Evolutionary conservation across 164 flowering plant species (phyloP).

Genomic region (Chloranthus sessilifolius): DNA sequence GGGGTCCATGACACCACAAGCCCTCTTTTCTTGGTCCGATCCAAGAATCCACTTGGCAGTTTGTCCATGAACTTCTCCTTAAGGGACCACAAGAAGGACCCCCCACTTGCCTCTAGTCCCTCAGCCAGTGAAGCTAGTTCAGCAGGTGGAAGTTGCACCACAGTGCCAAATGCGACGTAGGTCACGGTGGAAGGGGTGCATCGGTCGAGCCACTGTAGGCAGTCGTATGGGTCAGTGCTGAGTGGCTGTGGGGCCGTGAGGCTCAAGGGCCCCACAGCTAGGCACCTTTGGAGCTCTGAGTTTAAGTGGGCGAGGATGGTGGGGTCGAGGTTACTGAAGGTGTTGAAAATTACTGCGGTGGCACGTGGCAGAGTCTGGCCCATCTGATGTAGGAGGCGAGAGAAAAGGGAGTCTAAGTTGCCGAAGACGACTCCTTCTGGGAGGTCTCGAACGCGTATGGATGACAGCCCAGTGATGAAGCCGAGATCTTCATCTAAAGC

Average conservation of each 20-base stretch:
- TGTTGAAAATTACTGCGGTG: constrained; percentile 31
- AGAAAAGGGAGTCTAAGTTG: constrained; percentile 26
- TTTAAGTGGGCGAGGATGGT: constrained; percentile 20
- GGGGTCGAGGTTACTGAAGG: constrained; percentile 43
- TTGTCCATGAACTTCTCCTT: constrained; percentile 1
- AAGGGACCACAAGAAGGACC: constrained; percentile 23
- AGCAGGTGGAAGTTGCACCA: constrained; percentile 12
- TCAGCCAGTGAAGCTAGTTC: constrained; percentile 27
- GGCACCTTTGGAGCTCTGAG: constrained; percentile 23
- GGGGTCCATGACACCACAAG: constrained; percentile 33
- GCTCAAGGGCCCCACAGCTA: constrained; percentile 38
- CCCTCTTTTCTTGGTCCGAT: constrained; percentile 14
- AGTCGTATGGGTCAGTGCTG: constrained; percentile 18
- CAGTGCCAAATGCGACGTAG: constrained; percentile 56
- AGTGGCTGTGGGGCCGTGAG: constrained; percentile 16
- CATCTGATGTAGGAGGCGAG: constrained; percentile 32
- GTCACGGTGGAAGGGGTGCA: constrained; percentile 28
- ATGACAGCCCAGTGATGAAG: constrained; percentile 33
- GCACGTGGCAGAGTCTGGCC: constrained; percentile 30
- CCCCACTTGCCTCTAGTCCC: constrained; percentile 27
- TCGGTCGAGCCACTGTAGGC: constrained; percentile 44
- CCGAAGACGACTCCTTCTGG: constrained; percentile 40
- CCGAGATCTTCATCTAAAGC: constrained; percentile 9
- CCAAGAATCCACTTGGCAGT: constrained; percentile 21
- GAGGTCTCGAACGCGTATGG: constrained; percentile 26